Conservation (phyloP, 352 stramenopile species). For the Phytophthora meadii region DNA sequence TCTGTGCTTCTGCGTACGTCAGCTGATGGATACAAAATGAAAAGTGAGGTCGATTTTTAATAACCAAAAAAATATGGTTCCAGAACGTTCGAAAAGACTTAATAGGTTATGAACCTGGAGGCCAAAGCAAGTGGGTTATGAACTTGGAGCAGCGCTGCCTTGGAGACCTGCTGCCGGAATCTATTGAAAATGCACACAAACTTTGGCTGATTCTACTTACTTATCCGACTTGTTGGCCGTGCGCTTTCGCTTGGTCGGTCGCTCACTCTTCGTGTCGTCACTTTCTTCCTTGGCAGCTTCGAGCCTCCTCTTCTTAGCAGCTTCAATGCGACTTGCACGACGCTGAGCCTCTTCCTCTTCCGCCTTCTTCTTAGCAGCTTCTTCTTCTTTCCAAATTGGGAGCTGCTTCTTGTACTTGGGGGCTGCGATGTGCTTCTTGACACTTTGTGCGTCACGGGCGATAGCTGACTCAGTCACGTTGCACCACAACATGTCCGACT, state of each 20-base stretch:
- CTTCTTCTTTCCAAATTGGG: conserved; percentile 53
- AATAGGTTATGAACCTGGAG: too few relatives aligned
- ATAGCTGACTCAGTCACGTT: conserved; percentile 69
- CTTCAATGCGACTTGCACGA: conserved; percentile 31
- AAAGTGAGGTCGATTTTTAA: conserved; percentile 5
- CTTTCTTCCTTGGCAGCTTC: conserved; percentile 21
- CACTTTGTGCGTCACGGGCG: conserved; percentile 49
- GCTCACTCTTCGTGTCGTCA: conserved; percentile 10
- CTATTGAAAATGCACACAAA: conserved; percentile 29
- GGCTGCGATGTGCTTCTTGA: conserved; percentile 63
- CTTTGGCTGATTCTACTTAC: conserved; percentile 27
- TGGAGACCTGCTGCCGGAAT: conserved; percentile 6
- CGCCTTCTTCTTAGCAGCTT: conserved; percentile 49
- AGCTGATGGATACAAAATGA: conserved; percentile 4
- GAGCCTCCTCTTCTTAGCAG: conserved; percentile 40
- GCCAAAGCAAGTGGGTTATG: not conserved
- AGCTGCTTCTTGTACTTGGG: conserved; percentile 67
- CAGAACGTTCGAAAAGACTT: conserved; percentile 20
- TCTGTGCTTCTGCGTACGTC: not conserved
- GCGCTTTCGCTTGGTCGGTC: conserved; percentile 29
- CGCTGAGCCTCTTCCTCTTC: conserved; percentile 39
- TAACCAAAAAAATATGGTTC: not conserved
- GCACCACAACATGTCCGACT: conserved; percentile 66
- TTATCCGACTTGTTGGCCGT: conserved; percentile 9
- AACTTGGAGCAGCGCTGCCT: conserved; percentile 4